Evolutionary conservation across 345 rosid genomes (phyloP), one percentile per base, ranked within the genome.

Genomic region (Syzygium aqueum): DNA sequence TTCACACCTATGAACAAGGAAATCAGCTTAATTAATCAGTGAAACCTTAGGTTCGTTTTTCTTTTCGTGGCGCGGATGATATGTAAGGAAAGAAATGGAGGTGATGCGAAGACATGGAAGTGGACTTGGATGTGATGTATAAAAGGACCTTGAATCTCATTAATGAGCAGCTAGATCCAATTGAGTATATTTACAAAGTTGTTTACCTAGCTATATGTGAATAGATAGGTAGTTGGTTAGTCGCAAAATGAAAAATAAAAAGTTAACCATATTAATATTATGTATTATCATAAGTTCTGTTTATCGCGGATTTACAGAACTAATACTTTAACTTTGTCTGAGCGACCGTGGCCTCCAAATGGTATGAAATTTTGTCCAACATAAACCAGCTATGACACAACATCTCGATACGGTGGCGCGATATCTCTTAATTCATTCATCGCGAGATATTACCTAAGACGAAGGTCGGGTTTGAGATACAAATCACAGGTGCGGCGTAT

Each of bases 1-100:
- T 88, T 93, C 73, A 85, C 94, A 1, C 95, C 95, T 93, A 9
- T 73, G 43, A 17, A 73, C 40, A 40, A 17, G 46, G 43, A 30
- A 73, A 33, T 33, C 13, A 37, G 46, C 46, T 19, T 33, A 2
- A 33, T 33, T 73, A 37, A 33, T 73, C 49, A 73, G 80, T 10
- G 7, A 33, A 73, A 73, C 13, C 25, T 33, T 33, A 33, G 80
- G 80, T 33, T 67, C 8, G 80, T 33, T 73, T 17, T 67, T 33
- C 6, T 67, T 33, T 33, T 33, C 80, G 25, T 33, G 80, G 80
- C 25, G 80, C 5, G 80, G 25, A 67, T 33, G 25, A 67, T 67
- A 33, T 9, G 25, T 9, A 8, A 8, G 22, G 80, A 67, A 67
- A 67, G 25, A 67, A 33, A 33, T 10, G 49, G 80, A 67, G 46